These are phyloP conservation scores for Yamadazyma triangularis DNA, from an alignment of 1,139 yeast species.

Conservation along the genomic window DNA sequence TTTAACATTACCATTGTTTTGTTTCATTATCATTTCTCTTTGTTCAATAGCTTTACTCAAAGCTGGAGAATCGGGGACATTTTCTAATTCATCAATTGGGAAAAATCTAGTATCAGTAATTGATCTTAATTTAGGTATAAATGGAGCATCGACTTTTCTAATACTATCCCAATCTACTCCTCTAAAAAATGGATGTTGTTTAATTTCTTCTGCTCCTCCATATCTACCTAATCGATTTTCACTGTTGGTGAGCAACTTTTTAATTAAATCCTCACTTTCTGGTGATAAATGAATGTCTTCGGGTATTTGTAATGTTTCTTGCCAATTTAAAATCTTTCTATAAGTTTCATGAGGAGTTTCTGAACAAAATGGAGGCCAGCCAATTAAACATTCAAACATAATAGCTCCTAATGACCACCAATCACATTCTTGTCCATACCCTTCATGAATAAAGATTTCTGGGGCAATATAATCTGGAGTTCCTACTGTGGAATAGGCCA, in stretches of 20 bases:
- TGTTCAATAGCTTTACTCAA: constrained; percentile 66
- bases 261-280: constrained; percentile 89
- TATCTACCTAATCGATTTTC: constrained; percentile 87
- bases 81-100: constrained; percentile 96
- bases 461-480: constrained; percentile 99
- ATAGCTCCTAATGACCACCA: constrained; percentile 99
- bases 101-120: constrained; percentile 96
- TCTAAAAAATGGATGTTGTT: constrained; percentile 87
- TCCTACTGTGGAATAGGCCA: constrained; percentile 99
- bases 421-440: constrained; percentile 98
- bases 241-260: constrained; percentile 75
- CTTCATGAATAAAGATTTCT: constrained; percentile 93
- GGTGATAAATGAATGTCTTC: constrained; percentile 93
- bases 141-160: constrained; percentile 91
- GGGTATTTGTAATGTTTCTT: constrained; percentile 88
- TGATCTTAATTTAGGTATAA: constrained; percentile 57
- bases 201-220: constrained; percentile 92
- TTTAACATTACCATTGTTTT: constrained; percentile 47
- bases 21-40: constrained; percentile 34
- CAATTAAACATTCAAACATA: constrained; percentile 97
- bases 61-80: constrained; percentile 92
- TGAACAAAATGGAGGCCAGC: constrained; percentile 99
- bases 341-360: constrained; percentile 99
- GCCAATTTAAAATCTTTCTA: constrained; percentile 92
- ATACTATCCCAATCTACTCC: constrained; percentile 97